Evolutionary conservation across 352 stramenopile genomes (phyloP).

Genomic region (Globisporangium alternatum): DNA sequence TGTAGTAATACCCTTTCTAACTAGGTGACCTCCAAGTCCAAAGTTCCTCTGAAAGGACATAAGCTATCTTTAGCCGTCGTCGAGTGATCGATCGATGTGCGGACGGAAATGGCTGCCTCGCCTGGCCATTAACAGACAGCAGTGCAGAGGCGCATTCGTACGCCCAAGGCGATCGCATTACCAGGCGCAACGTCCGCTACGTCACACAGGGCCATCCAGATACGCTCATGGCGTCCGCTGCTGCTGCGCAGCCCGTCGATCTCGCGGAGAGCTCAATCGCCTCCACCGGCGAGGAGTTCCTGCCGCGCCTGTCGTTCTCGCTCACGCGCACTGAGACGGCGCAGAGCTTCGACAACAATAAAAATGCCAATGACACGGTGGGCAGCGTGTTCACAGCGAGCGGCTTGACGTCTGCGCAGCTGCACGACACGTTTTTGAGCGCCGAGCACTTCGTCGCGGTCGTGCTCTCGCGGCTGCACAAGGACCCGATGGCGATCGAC

Average conservation of each 20-base stretch:
- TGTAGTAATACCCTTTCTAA: not conserved
- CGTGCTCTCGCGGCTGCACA: conserved; percentile 51
- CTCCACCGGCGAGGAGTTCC: conserved; percentile 3
- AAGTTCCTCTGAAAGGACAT: not conserved
- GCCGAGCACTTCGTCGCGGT: conserved; percentile 57
- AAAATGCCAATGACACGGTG: not conserved
- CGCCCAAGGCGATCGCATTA: not conserved
- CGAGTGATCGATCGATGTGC: not conserved
- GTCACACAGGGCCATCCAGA: not conserved
- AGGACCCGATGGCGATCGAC: conserved; percentile 46
- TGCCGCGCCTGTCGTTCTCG: conserved; percentile 10
- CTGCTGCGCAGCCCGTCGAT: not conserved
- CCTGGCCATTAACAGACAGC: too few relatives aligned
- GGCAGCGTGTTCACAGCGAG: not conserved
- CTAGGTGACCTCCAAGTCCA: too few relatives aligned
- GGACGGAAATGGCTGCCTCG: conserved; percentile 2
- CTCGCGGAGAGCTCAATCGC: not conserved
- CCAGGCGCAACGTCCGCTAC: not conserved
- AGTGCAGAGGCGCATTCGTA: not conserved
- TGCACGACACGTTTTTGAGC: conserved; percentile 18
- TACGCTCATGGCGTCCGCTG: not conserved
- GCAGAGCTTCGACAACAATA: not conserved
- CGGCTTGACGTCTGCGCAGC: conserved; percentile 7
- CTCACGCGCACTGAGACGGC: conserved; percentile 13
- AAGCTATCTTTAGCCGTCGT: conserved; percentile 11